Evolutionary conservation across 352 stramenopile species (phyloP).

Genomic region (Pythium folliculosum): DNA sequence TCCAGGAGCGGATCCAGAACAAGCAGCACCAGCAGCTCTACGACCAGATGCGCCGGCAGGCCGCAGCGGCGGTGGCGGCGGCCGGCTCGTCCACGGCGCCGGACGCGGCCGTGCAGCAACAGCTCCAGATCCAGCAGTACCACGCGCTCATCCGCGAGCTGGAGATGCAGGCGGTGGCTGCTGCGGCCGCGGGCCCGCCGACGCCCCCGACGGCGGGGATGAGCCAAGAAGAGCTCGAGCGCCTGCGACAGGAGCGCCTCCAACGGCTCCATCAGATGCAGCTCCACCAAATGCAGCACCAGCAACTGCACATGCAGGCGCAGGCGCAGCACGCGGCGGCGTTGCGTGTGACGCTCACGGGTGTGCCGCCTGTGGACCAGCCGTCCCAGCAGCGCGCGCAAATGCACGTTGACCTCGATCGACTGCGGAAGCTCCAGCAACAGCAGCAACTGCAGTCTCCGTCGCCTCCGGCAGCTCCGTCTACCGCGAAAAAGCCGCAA

Average conservation of each 20-base stretch:
- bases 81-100: not conserved
- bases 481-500: slow-evolving; percentile 20
- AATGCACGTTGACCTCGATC: slow-evolving; percentile 49
- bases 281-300: slow-evolving; percentile 39
- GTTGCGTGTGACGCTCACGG: slow-evolving; percentile 33
- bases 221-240: slow-evolving; percentile 45
- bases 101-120: slow-evolving; percentile 13
- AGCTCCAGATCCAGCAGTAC: slow-evolving; percentile 35
- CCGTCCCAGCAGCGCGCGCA: slow-evolving; percentile 47
- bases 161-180: slow-evolving; percentile 34
- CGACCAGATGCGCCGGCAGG: slow-evolving; percentile 22
- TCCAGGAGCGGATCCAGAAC: slow-evolving; percentile 39
- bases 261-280: slow-evolving; percentile 57
- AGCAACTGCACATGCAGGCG: slow-evolving; percentile 23
- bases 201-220: not conserved
- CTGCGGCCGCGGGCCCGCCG: not conserved
- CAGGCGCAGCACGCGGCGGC: slow-evolving; percentile 24
- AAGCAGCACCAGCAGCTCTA: slow-evolving; percentile 26
- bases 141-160: slow-evolving; percentile 47
- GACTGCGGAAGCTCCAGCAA: slow-evolving; percentile 34
- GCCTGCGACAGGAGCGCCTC: slow-evolving; percentile 47
- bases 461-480: slow-evolving; percentile 32
- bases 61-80: not conserved
- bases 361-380: slow-evolving; percentile 29
- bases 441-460: slow-evolving; percentile 42